These are phyloP conservation scores for Vicia sativa DNA, from an alignment of 306 rosid species.

Conservation along the genomic window DNA sequence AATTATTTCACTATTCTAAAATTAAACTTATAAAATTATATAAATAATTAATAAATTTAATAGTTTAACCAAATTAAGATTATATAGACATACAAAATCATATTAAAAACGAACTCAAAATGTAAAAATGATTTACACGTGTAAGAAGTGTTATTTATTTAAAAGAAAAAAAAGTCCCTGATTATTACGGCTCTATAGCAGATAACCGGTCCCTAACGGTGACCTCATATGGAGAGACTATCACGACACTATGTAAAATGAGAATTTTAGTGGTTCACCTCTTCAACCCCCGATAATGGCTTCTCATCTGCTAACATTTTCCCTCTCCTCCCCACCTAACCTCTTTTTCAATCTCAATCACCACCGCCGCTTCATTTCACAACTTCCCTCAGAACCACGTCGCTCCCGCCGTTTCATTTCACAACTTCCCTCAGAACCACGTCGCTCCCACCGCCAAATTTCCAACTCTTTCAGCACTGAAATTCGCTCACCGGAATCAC, in stretches of 20 bases:
- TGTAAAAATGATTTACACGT: too few relatives aligned
- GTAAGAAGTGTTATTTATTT: too few relatives aligned
- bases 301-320: constrained; percentile 46
- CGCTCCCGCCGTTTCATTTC: constrained; percentile 44
- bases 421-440: constrained; percentile 39
- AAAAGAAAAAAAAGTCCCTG: background rate
- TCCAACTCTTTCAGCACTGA: constrained; percentile 49
- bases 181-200: background rate
- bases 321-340: constrained; percentile 48
- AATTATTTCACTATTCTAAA: too few relatives aligned
- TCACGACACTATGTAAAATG: constrained; percentile 8
- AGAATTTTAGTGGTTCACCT: constrained; percentile 21
- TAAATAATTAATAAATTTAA: too few relatives aligned
- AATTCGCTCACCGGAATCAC: constrained; percentile 30
- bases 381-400: constrained; percentile 38
- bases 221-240: constrained; percentile 23
- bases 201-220: constrained; percentile 21
- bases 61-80: too few relatives aligned
- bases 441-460: constrained; percentile 37
- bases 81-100: too few relatives aligned
- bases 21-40: too few relatives aligned
- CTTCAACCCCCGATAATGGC: constrained; percentile 43
- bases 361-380: constrained; percentile 44
- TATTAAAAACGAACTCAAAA: too few relatives aligned
- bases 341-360: constrained; percentile 41